These are phyloP conservation scores for Hyaloperonospora brassicae DNA, from an alignment of 352 stramenopile species.

Conservation along the genomic window DNA sequence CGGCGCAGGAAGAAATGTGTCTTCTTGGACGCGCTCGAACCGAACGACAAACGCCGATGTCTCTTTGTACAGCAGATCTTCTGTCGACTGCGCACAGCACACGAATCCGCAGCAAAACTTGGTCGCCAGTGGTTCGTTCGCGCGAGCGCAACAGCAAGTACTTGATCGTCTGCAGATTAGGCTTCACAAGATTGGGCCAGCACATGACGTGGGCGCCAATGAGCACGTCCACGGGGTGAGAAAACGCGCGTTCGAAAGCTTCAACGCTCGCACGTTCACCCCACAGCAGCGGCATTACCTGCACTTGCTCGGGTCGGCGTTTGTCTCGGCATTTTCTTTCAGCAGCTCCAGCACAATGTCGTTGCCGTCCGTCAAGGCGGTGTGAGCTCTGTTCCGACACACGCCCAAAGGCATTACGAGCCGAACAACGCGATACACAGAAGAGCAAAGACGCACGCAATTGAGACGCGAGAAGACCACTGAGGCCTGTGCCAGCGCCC, in stretches of 20 bases:
- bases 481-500: constrained; percentile 45
- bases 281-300: constrained; percentile 40
- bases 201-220: constrained; percentile 67
- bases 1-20: constrained; percentile 34
- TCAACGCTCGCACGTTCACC: constrained; percentile 36
- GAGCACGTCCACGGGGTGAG: constrained; percentile 43
- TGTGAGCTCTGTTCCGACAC: constrained; percentile 23
- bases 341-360: constrained; percentile 61
- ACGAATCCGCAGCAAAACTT: constrained; percentile 64
- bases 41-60: constrained; percentile 32
- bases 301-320: constrained; percentile 29
- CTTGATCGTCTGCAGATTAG: constrained; percentile 66
- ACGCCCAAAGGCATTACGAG: too few species aligned
- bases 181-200: constrained; percentile 60
- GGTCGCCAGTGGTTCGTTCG: constrained; percentile 22
- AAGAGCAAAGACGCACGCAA: constrained; percentile 32
- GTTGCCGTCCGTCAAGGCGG: constrained; percentile 59
- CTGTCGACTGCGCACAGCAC: constrained; percentile 41
- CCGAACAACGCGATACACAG: neutral
- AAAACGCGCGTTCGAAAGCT: constrained; percentile 40
- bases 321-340: constrained; percentile 30
- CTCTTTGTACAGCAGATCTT: constrained; percentile 44
- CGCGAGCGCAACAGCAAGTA: constrained; percentile 36
- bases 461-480: constrained; percentile 48
- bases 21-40: constrained; percentile 29